Evolutionary conservation across 257 asterid species (phyloP).

Genomic region (Lantana camara): DNA sequence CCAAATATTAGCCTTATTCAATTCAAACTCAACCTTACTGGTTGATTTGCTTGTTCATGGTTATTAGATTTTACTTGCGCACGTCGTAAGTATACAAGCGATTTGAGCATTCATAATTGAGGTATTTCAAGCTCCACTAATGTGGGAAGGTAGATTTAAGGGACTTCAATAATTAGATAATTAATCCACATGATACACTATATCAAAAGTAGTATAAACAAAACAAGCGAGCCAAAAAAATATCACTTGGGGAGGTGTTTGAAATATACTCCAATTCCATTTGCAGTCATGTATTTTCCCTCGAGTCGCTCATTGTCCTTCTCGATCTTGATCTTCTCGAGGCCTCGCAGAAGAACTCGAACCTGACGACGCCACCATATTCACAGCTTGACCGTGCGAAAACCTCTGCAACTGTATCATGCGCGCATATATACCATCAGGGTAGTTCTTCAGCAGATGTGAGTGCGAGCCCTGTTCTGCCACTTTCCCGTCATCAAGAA

Average conservation of each 20-base stretch:
- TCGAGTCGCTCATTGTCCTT: conserved; percentile 25
- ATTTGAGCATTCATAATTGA: too few relatives aligned
- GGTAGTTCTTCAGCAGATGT: conserved; percentile 58
- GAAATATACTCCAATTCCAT: conserved; percentile 17
- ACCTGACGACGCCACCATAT: conserved; percentile 47
- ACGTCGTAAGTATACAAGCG: too few relatives aligned
- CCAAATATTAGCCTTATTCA: too few relatives aligned
- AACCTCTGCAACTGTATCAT: conserved; percentile 74
- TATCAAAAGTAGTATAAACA: conserved; percentile 38
- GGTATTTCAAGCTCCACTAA: neutral
- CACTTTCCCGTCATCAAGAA: conserved; percentile 77
- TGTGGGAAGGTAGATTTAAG: neutral
- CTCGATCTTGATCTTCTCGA: conserved; percentile 42
- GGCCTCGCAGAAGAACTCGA: conserved; percentile 47
- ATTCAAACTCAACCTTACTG: too few relatives aligned
- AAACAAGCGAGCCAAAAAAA: conserved; percentile 35
- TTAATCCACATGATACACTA: conserved; percentile 40
- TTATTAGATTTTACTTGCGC: too few relatives aligned
- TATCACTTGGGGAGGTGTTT: conserved; percentile 24
- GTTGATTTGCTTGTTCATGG: too few relatives aligned
- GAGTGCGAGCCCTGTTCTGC: conserved; percentile 83
- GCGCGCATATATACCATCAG: conserved; percentile 70
- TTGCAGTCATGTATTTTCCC: conserved; percentile 12
- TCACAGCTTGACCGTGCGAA: conserved; percentile 59
- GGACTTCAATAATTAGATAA: neutral